Evolutionary conservation across 2,329 filamentous ascomycete genomes (phyloP).

Genomic region (Ascocoryne sarcoides): DNA sequence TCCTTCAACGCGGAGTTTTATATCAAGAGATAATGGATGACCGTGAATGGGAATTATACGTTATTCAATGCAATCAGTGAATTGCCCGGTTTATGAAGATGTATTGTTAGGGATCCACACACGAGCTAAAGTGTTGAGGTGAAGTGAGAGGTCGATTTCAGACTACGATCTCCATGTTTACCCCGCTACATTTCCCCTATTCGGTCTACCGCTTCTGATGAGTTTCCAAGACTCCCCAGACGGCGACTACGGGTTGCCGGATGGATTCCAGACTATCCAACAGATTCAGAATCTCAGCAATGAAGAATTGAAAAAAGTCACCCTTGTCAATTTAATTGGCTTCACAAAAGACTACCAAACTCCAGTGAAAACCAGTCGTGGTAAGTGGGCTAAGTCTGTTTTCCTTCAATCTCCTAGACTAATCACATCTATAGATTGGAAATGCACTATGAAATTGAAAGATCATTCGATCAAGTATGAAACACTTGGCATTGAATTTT

Average conservation of each 20-base stretch:
- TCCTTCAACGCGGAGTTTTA: background rate
- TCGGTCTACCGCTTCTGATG: background rate
- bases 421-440: slow-evolving; percentile 40
- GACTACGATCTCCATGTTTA: background rate
- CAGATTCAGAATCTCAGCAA: slow-evolving; percentile 37
- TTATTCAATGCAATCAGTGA: too few species aligned
- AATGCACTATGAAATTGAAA: slow-evolving; percentile 50
- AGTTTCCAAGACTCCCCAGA: slow-evolving; percentile 6
- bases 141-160: too few species aligned
- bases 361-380: slow-evolving; percentile 36
- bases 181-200: background rate
- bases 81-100: too few species aligned
- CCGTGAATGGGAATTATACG: too few species aligned
- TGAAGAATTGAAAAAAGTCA: slow-evolving; percentile 18
- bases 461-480: slow-evolving; percentile 43
- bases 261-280: slow-evolving; percentile 35
- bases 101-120: too few species aligned
- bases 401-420: background rate
- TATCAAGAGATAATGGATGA: too few species aligned
- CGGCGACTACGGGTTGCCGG: slow-evolving; percentile 25
- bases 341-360: slow-evolving; percentile 57
- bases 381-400: background rate
- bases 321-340: slow-evolving; percentile 54
- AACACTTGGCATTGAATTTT: slow-evolving; percentile 37
- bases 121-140: too few species aligned